Evolutionary conservation across 306 rosid species (phyloP).

Genomic region (Notholithocarpus densiflorus): DNA sequence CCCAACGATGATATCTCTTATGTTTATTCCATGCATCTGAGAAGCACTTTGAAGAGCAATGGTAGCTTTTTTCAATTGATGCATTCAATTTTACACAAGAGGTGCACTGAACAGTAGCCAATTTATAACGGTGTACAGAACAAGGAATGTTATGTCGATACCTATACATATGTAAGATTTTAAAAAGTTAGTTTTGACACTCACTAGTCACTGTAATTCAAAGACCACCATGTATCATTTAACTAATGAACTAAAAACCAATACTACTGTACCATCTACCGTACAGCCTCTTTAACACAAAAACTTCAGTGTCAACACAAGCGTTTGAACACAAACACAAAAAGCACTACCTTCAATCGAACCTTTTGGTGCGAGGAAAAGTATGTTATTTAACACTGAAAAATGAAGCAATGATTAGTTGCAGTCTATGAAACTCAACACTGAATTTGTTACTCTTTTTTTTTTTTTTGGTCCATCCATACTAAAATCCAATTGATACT

Average conservation of each 20-base stretch:
- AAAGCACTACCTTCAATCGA: no score
- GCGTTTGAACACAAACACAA: no score
- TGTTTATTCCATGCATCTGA: conserved; percentile 15
- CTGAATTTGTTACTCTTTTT: no score
- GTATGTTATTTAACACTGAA: no score
- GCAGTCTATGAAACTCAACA: no score
- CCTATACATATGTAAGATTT: conserved; percentile 8
- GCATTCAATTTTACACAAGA: conserved; percentile 20
- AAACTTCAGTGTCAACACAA: not conserved
- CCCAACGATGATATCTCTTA: not conserved
- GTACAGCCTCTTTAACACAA: not conserved
- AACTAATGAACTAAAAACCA: not conserved
- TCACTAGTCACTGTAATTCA: not conserved
- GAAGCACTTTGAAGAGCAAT: conserved; percentile 22
- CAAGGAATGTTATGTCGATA: conserved; percentile 19
- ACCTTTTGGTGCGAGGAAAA: no score
- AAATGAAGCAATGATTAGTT: not conserved
- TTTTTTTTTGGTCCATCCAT: not conserved
- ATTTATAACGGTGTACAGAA: conserved; percentile 8
- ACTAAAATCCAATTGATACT: no score
- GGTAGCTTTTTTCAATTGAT: conserved; percentile 14
- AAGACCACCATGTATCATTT: not conserved
- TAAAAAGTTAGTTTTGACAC: not conserved
- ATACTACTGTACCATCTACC: not conserved
- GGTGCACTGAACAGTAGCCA: conserved; percentile 11